Evolutionary conservation across 352 stramenopile species (phyloP).

Genomic region (Paralagenidium karlingii): DNA sequence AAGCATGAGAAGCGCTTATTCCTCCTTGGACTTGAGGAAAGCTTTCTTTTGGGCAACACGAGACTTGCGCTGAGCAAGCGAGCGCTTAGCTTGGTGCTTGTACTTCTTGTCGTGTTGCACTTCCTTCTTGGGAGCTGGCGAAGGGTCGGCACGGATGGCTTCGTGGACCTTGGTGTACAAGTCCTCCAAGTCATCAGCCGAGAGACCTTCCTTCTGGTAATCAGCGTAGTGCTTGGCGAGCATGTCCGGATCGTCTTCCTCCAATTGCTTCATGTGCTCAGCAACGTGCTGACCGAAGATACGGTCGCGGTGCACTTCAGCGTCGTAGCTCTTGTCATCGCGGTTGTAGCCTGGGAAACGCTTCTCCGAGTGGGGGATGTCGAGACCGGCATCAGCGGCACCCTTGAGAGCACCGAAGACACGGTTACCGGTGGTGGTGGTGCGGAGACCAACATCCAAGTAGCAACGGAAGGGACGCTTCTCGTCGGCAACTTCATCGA

Average conservation of each 20-base stretch:
- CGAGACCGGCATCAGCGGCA: conserved; percentile 95
- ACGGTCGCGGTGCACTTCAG: conserved; percentile 94
- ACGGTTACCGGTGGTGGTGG: conserved; percentile 96
- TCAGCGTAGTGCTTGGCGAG: conserved; percentile 95
- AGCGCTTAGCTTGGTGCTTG: conserved; percentile 90
- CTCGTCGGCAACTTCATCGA: conserved; percentile 97
- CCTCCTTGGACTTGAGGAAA: conserved; percentile 49
- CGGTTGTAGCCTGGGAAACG: conserved; percentile 98
- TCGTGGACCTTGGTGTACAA: conserved; percentile 92
- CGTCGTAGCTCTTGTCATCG: conserved; percentile 98
- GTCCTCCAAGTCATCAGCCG: conserved; percentile 87
- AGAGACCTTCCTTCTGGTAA: conserved; percentile 90
- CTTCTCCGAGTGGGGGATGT: conserved; percentile 99
- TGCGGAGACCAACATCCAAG: conserved; percentile 95
- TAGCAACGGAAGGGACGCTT: conserved; percentile 97
- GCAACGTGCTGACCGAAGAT: conserved; percentile 97
- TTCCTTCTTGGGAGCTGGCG: conserved; percentile 84
- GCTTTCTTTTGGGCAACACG: conserved; percentile 96
- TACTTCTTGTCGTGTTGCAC: conserved; percentile 90
- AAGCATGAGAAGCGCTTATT: conserved; percentile 9
- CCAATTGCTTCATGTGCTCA: conserved; percentile 99
- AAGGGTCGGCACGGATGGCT: conserved; percentile 95
- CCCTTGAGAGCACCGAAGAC: conserved; percentile 99
- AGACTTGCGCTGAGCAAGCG: conserved; percentile 91
- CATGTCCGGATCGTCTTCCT: conserved; percentile 98